A percentile compares a stretch with the other conserved stretches of the same genome.
phyloP scores from a whole-genome alignment of 1,284 basidiomycete species.

The Chiua sp. region DNA sequence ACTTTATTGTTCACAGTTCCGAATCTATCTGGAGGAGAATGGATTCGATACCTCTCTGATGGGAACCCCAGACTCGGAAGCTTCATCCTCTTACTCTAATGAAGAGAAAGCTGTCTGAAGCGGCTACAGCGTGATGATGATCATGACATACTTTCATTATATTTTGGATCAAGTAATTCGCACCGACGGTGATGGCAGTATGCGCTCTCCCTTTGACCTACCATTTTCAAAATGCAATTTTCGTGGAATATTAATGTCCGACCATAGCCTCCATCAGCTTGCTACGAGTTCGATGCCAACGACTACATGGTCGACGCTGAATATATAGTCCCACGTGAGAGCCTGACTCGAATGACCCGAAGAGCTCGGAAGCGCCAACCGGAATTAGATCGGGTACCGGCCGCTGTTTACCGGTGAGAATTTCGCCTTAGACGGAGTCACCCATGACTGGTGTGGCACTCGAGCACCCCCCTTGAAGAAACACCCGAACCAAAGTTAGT shows the following conservation, averaged over 20 bases:
- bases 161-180: neutral
- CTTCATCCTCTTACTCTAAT: slow-evolving; percentile 17
- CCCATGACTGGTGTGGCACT: no score
- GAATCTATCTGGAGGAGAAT: slow-evolving; percentile 74
- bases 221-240: slow-evolving; percentile 1
- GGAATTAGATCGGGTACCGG: no score
- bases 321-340: no score
- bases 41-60: slow-evolving; percentile 79
- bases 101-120: slow-evolving; percentile 24
- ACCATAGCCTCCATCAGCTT: neutral
- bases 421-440: no score
- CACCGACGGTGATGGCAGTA: neutral
- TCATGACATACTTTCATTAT: slow-evolving; percentile 1
- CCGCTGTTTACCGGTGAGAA: no score
- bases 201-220: neutral
- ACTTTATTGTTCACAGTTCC: no score
- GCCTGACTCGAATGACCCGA: no score
- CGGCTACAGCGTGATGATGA: slow-evolving; percentile 14
- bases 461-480: no score
- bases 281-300: neutral
- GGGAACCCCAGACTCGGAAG: slow-evolving; percentile 49
- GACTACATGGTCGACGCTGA: no score
- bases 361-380: no score
- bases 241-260: neutral
- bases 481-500: no score